Evolutionary conservation across 106 monocot species (phyloP).

Genomic region (Dendrobium catenatum): DNA sequence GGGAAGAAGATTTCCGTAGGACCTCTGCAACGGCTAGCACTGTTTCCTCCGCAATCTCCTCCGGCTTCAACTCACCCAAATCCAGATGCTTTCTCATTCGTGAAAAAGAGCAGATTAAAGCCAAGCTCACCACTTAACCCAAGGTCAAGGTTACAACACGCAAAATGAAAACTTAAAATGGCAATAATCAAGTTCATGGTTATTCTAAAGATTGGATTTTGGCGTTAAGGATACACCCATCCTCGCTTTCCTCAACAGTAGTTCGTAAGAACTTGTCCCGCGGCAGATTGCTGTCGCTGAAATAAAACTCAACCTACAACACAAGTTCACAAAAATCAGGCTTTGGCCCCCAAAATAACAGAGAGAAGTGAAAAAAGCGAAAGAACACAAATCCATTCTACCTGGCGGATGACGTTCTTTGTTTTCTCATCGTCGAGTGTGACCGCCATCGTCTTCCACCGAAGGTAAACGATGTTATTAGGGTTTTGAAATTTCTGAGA

Average conservation of each 20-base stretch:
- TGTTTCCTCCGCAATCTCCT: slow-evolving; percentile 57
- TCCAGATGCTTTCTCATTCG: slow-evolving; percentile 67
- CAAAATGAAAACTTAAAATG: background rate
- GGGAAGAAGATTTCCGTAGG: slow-evolving; percentile 45
- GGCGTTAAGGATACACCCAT: slow-evolving; percentile 46
- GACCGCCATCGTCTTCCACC: slow-evolving; percentile 17
- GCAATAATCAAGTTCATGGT: background rate
- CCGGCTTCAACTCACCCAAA: slow-evolving; percentile 44
- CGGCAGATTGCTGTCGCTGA: slow-evolving; percentile 95
- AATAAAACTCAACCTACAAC: slow-evolving; percentile 89
- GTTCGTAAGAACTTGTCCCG: slow-evolving; percentile 65
- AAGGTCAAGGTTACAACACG: slow-evolving; percentile 1
- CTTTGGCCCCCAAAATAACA: background rate
- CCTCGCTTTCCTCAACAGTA: slow-evolving; percentile 51
- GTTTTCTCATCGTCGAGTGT: slow-evolving; percentile 42
- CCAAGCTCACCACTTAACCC: slow-evolving; percentile 78
- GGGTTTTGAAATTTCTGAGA: background rate
- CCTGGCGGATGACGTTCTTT: slow-evolving; percentile 69
- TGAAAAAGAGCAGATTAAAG: slow-evolving; percentile 73
- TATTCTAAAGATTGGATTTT: background rate
- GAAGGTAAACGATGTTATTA: background rate
- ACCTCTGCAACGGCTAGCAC: slow-evolving; percentile 59
- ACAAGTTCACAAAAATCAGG: background rate
- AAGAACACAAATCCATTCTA: slow-evolving; percentile 1
- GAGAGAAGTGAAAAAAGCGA: background rate